Conservation (phyloP, 176 grass and related monocot species). For the Thalia dealbata region DNA sequence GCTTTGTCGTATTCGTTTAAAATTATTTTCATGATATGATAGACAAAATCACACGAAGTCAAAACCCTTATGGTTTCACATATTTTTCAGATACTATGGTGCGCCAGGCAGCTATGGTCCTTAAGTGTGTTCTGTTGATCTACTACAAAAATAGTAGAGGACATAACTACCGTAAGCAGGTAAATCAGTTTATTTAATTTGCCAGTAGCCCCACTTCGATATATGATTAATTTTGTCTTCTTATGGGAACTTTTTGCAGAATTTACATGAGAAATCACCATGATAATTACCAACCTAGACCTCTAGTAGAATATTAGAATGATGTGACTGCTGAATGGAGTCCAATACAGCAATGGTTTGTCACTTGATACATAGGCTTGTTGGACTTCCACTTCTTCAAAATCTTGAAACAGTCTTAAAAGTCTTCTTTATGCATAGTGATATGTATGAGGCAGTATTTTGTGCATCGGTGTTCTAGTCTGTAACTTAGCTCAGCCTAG, state of each 20-base stretch:
- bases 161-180: constrained; percentile 84
- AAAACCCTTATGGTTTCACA: background rate
- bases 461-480: background rate
- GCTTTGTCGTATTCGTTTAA: background rate
- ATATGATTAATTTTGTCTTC: background rate
- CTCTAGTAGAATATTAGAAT: background rate
- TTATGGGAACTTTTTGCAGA: background rate
- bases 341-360: background rate
- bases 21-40: background rate
- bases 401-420: background rate
- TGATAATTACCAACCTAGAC: background rate
- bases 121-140: constrained; percentile 81
- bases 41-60: background rate
- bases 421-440: background rate
- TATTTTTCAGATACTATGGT: constrained; percentile 73
- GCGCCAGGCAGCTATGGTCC: constrained; percentile 84
- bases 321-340: background rate
- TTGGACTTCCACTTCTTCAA: background rate
- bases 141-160: constrained; percentile 90
- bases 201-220: background rate
- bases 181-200: constrained; percentile 22
- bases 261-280: constrained; percentile 7
- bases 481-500: background rate
- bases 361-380: background rate
- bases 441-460: background rate